Percentiles rank a stretch among this genome's conserved stretches.
Evolutionary conservation across 495 filamentous ascomycete genomes (phyloP).

Genomic region (Tricharina praecox): DNA sequence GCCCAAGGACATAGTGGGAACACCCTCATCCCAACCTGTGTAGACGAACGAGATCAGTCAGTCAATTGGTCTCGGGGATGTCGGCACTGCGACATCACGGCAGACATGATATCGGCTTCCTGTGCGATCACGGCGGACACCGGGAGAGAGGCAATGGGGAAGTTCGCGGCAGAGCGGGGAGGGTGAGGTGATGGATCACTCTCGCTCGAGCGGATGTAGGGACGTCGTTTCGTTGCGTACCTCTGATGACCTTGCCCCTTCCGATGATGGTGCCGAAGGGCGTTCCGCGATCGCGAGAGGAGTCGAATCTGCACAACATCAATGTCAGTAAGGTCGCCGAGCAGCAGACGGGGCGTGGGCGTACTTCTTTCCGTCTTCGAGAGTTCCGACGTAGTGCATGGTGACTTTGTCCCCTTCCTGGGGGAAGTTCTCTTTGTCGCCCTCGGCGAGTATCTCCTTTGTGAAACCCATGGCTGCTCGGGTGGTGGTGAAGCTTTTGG

Average conservation of each 20-base stretch:
- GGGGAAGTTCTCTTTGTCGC: slow-evolving; percentile 37
- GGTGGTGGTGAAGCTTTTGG: slow-evolving; percentile 6
- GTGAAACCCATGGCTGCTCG: slow-evolving; percentile 37
- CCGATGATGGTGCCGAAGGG: slow-evolving; percentile 43
- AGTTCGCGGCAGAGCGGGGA: no score
- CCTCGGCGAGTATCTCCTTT: slow-evolving; percentile 31
- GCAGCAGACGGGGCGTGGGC: no score
- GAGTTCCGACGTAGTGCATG: slow-evolving; percentile 48
- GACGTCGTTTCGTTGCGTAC: no score
- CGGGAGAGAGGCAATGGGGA: no score
- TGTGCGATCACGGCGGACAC: no score
- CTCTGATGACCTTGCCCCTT: slow-evolving; percentile 43
- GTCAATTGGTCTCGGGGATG: no score
- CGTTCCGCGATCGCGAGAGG: slow-evolving; percentile 35
- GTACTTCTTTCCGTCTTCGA: slow-evolving; percentile 28
- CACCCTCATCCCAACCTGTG: slow-evolving; percentile 51
- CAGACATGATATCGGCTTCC: no score
- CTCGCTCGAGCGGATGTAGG: no score
- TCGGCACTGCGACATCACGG: no score
- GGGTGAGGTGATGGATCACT: no score
- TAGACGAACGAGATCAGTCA: not conserved
- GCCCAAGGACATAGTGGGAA: slow-evolving; percentile 44
- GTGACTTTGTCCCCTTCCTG: slow-evolving; percentile 37
- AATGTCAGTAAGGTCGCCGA: no score
- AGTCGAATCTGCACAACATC: slow-evolving; percentile 40